Evolutionary conservation across 2,329 filamentous ascomycete species (phyloP).

Genomic region (Tolypocladium tropicale): DNA sequence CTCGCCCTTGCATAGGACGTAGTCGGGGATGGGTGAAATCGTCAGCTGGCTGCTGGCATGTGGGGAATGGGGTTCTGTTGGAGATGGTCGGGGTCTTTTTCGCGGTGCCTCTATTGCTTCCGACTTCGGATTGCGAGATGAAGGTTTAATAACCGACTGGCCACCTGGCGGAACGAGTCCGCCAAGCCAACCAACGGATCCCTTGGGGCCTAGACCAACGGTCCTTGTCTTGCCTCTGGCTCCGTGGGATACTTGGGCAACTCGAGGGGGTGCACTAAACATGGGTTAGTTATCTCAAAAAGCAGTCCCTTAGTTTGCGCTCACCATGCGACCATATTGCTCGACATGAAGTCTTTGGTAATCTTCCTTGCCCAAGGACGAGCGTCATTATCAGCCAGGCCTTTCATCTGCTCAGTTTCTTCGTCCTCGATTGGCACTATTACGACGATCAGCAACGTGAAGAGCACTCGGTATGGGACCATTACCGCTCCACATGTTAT

Average conservation of each 20-base stretch:
- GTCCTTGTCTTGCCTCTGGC: not conserved
- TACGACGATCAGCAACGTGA: not conserved
- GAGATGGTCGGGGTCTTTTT: not conserved
- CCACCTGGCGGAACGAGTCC: not conserved
- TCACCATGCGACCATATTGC: not conserved
- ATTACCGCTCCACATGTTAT: conserved; percentile 11
- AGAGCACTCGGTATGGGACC: too few relatives aligned
- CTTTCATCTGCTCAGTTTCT: conserved; percentile 12
- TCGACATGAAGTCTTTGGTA: conserved; percentile 2
- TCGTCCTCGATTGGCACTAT: conserved; percentile 11
- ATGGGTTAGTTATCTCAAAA: not conserved
- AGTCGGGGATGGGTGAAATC: not conserved
- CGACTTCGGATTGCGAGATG: not conserved
- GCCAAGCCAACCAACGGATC: not conserved
- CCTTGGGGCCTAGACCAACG: not conserved
- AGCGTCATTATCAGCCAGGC: conserved; percentile 8
- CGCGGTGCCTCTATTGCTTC: not conserved
- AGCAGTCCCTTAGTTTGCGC: not conserved
- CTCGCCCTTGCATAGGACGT: conserved; percentile 7
- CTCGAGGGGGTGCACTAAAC: conserved; percentile 6
- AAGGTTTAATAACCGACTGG: not conserved
- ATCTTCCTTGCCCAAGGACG: conserved; percentile 11
- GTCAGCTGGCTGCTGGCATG: not conserved
- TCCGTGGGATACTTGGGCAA: not conserved
- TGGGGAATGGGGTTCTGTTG: not conserved